Percentiles rank a stretch among this genome's conserved stretches.
Conservation (phyloP, 352 stramenopile species). For the Pythium monospermum region DNA sequence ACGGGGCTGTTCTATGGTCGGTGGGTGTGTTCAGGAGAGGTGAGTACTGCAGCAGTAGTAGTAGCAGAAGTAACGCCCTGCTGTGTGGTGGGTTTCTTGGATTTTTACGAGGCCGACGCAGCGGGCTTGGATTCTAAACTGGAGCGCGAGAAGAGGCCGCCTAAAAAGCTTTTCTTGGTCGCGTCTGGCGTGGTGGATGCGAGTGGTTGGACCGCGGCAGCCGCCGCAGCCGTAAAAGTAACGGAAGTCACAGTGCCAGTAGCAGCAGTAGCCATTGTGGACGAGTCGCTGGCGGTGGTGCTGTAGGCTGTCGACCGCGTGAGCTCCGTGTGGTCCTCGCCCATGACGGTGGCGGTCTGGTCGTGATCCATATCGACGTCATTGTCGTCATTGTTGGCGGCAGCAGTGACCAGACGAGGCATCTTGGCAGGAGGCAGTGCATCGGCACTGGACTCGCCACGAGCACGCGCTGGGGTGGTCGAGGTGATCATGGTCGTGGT, state of each 20-base stretch:
- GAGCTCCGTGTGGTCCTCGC: too few species aligned
- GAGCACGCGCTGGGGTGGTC: conserved; percentile 7
- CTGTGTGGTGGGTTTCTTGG: too few species aligned
- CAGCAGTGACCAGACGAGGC: background rate
- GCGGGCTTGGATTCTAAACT: conserved; percentile 19
- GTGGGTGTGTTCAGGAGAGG: too few species aligned
- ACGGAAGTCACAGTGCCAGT: too few species aligned
- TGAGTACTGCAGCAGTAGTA: too few species aligned
- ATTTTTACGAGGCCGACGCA: too few species aligned
- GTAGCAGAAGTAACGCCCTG: too few species aligned
- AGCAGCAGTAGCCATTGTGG: too few species aligned
- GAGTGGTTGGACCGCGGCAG: conserved; percentile 12
- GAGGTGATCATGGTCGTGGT: too few species aligned
- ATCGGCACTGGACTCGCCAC: conserved; percentile 11
- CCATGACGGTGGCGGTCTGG: too few species aligned
- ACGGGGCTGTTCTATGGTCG: too few species aligned
- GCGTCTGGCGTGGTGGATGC: background rate
- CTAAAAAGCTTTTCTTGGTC: conserved; percentile 22
- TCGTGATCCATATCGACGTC: conserved; percentile 22
- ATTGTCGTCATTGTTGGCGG: conserved; percentile 1
- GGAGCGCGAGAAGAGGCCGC: conserved; percentile 19
- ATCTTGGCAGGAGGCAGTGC: conserved; percentile 17
- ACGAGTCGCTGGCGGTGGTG: conserved; percentile 10
- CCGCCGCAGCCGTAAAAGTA: background rate
- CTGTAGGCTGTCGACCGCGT: background rate